Percentiles rank a stretch among this genome's conserved stretches.
Evolutionary conservation across 257 asterid species (phyloP).

Genomic region (Cordia subcordata): DNA sequence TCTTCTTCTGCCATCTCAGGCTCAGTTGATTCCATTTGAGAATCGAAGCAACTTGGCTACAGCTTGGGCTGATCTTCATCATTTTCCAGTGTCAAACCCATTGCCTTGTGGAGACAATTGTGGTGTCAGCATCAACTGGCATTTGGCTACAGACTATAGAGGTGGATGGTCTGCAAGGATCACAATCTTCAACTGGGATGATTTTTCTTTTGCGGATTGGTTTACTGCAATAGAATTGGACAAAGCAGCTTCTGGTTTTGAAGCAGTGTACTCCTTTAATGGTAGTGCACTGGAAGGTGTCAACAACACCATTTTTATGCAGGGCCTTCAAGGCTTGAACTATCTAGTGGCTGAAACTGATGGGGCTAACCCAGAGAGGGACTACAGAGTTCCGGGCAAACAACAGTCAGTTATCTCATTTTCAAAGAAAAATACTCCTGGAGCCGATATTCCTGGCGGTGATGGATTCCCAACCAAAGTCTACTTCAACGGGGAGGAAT

Average conservation of each 20-base stretch:
- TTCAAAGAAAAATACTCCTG: slow-evolving; percentile 68
- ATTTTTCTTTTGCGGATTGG: slow-evolving; percentile 63
- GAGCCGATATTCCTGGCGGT: slow-evolving; percentile 51
- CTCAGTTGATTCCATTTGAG: slow-evolving; percentile 70
- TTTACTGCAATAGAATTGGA: slow-evolving; percentile 69
- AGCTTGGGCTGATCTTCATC: slow-evolving; percentile 82
- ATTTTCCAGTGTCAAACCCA: slow-evolving; percentile 57
- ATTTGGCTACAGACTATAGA: slow-evolving; percentile 66
- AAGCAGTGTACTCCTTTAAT: slow-evolving; percentile 75
- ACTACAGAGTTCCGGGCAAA: slow-evolving; percentile 74
- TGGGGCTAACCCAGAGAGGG: slow-evolving; percentile 44
- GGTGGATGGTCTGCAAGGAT: slow-evolving; percentile 92
- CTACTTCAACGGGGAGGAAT: slow-evolving; percentile 92
- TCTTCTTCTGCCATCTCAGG: slow-evolving; percentile 78
- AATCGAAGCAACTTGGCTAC: slow-evolving; percentile 47
- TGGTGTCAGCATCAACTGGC: slow-evolving; percentile 93
- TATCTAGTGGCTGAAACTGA: slow-evolving; percentile 71
- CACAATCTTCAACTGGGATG: slow-evolving; percentile 92
- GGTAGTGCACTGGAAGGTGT: slow-evolving; percentile 49
- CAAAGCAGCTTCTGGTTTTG: slow-evolving; percentile 59
- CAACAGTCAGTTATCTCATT: slow-evolving; percentile 93
- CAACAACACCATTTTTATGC: slow-evolving; percentile 78
- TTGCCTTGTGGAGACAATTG: slow-evolving; percentile 81
- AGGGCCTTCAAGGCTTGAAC: slow-evolving; percentile 70
- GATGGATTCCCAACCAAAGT: slow-evolving; percentile 89